Evolutionary conservation across 306 rosid species (phyloP), one percentile per base, ranked within the genome.

Genomic region (Alnus glutinosa): DNA sequence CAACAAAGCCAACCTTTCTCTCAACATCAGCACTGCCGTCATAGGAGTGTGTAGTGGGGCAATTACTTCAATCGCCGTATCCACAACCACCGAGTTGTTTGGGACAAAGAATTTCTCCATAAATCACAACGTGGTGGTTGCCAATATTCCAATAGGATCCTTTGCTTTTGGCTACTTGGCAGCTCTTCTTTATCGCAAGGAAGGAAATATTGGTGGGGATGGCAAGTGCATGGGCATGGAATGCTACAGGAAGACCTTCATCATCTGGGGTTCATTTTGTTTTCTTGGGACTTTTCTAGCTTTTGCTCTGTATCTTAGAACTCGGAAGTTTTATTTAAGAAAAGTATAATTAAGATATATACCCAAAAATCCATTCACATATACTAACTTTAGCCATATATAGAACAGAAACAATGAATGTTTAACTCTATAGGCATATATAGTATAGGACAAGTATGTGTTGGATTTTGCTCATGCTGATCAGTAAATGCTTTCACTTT

Each of bases 41-140:
- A 90, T 95, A 51, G 98, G 98, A 42, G 84, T 91, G 13, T 86
- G 97, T 13, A 84, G 93, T 1, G 98, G 98, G 30, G 98, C 92
- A 58, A 90, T 95, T 52, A 89, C 89, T 46, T 91, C 98, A 7
- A 76, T 90, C 42, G 82, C 97, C 0, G 91, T 95, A 11, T 88
- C 97, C 36, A 83, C 80, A 67, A 95, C 98, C 44, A 84, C 89
- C 1, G 98, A 95, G 71, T 72, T 95, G 4, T 95, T 95, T 55
- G 98, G 98, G 1, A 84, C 89, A 0, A 83, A 86, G 42, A 77
- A 87, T 39, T 95, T 95, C 85, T 87, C 93, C 0, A 87, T 95
- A 48, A 95, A 95, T 63, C 98, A 95, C 55, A 95, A 95, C 64
- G 85, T 95, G 32, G 76, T 95, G 50, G 97, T 95, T 51, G 90